Evolutionary conservation across 257 asterid genomes (phyloP), one percentile per base, ranked within the genome.

Genomic region (Solanum appendiculatum): DNA sequence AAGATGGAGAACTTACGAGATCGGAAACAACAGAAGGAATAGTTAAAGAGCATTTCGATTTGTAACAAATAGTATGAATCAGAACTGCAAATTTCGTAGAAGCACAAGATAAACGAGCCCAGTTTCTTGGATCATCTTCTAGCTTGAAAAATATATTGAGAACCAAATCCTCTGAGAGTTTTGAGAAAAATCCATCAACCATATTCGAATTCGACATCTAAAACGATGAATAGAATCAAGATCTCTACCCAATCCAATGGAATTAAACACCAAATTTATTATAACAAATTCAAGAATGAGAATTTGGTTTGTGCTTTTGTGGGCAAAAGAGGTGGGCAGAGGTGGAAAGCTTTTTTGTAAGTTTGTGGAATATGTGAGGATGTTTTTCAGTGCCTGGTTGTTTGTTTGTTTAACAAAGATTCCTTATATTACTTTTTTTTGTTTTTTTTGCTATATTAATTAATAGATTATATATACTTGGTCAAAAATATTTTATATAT

Each of bases 81-180:
- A 96, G 83, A 78, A 92, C 92, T 33, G 93, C 83, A 93, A 97
- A 96, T 90, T 93, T 95, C 77, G 94, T 89, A 21, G 98, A 95
- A 82, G 95, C 98, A 83, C 99, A 96, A 85, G 98, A 92, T 88
- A 94, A 82, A n/a, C 98, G 92, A 4, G 98, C 94, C 99, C 99
- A 97, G 89, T 83, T 85, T 29, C 99, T 94, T 0, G 99, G 99
- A 85, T 97, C 99, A 7, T 94, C 96, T 33, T 94, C 98, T 11
- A 96, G 93, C 90, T 95, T 97, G 94, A 85, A 70, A 86, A 96
- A 88, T 60, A 97, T 97, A 88, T 92, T 93, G 90, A 97, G 96
- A 80, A 93, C 89, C 18, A 97, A 93, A 25, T 96, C 98, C 9
- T 97, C 99, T 2, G 99, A 92, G 4, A 96, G 96, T 88, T 88